Base-by-base conservation (phyloP, 1,284 basidiomycete genomes). In the Takashimella tepidaria region DNA sequence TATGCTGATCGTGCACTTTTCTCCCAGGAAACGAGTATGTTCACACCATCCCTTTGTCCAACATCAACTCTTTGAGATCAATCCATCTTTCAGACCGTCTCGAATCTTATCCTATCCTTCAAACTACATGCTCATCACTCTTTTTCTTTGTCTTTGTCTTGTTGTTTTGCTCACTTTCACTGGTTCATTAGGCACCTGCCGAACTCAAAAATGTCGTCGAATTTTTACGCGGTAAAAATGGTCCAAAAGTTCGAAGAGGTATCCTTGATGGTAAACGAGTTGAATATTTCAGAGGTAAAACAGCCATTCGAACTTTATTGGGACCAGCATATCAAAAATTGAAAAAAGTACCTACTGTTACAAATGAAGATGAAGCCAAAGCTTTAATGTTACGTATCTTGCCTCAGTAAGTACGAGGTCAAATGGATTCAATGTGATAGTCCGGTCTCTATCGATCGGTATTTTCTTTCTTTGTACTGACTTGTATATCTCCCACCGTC, bases 201-300 rank as follows among this genome's bases (percentile, higher is more conserved):
- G 85, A 90, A 46, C 77, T 89, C 51, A 83, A 85, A 64, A 86
- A 85, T 66, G 84, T 91, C 49, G 88, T 88, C 52, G 82, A 88
- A 62, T 97, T 90, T 69, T 79, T 97, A 46, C 83, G 92, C 46
- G 85, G 87, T 62, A 86, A 84, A 68, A 82, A 91, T 24, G 90
- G 90, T 12, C 85, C 96, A 68, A 97, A 97, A 79, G 84, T 87
- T 54, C 83, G 89, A 59, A 85, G 88, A 3, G 95, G 95, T 40
- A 86, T 92, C 5, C 78, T 98, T 68, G 91, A 91, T 66, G 96
- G 95, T 40, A 97, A 96, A 76, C 86, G 95, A 46, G 81, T 93
- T 53, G 95, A 98, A 75, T 98, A 98, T 78, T 98, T 98, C 80
- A 98, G 95, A 80, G 95, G 92, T 89, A 92, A 90, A 81, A 84